Conservation (phyloP, 1,139 yeast species). For the Pichia sp. region DNA sequence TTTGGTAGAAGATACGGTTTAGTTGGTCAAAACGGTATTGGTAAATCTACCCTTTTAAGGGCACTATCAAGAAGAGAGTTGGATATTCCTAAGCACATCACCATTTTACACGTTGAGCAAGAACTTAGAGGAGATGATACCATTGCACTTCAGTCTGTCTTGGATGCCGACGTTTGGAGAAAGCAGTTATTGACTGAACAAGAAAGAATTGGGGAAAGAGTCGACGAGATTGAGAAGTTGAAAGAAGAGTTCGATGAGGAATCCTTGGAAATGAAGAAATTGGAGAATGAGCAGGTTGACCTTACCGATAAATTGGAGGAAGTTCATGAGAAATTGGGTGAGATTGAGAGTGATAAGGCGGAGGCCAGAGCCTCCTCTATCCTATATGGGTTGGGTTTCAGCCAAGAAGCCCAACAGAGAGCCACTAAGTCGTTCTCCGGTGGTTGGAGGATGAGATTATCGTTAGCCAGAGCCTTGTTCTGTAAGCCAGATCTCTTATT, state of each 20-base stretch:
- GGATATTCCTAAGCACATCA: slow-evolving; percentile 88
- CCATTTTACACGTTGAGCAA: slow-evolving; percentile 95
- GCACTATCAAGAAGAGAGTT: slow-evolving; percentile 93
- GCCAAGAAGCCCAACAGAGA: slow-evolving; percentile 73
- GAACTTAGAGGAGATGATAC: slow-evolving; percentile 93
- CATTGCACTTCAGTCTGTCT: slow-evolving; percentile 82
- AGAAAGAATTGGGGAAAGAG: slow-evolving; percentile 63
- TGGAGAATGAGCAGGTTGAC: slow-evolving; percentile 88
- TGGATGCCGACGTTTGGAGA: slow-evolving; percentile 99
- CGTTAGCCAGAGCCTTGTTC: slow-evolving; percentile 96
- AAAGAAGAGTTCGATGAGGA: slow-evolving; percentile 75
- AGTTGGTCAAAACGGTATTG: slow-evolving; percentile 99
- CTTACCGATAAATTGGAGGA: slow-evolving; percentile 73
- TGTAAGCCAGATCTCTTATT: slow-evolving; percentile 91
- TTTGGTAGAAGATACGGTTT: slow-evolving; percentile 95
- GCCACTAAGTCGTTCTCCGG: slow-evolving; percentile 94
- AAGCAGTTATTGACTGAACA: slow-evolving; percentile 81
- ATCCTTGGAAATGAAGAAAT: slow-evolving; percentile 69
- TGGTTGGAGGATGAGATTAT: slow-evolving; percentile 99
- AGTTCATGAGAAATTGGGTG: slow-evolving; percentile 73
- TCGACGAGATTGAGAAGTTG: slow-evolving; percentile 66
- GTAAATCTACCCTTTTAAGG: slow-evolving; percentile 88
- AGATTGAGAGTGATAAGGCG: slow-evolving; percentile 96
- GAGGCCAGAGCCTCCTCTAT: slow-evolving; percentile 98
- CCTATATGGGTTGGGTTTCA: slow-evolving; percentile 86